These are phyloP conservation scores for Turnera subulata DNA, from an alignment of 345 rosid genomes.

Conservation along the genomic window DNA sequence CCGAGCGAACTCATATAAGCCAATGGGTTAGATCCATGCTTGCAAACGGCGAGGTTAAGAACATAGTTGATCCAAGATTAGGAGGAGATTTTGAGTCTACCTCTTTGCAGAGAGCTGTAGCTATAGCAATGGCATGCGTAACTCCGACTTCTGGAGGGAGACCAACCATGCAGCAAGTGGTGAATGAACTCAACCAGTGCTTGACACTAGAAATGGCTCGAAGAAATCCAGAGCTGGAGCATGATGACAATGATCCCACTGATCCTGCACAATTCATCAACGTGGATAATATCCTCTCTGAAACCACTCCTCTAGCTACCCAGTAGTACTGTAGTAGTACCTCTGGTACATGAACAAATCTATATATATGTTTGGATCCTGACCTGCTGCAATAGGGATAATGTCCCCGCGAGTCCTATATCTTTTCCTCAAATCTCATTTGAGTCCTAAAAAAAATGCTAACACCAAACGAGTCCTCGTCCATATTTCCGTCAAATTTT, in stretches of 20 bases:
- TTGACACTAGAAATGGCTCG: conserved; percentile 1
- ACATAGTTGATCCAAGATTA: conserved; percentile 21
- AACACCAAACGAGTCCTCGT: no score
- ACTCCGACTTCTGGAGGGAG: conserved; percentile 11
- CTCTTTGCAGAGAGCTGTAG: conserved; percentile 19
- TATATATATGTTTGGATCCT: no score
- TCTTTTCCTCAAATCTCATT: no score
- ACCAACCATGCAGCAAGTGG: conserved; percentile 27
- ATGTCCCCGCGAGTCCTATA: no score
- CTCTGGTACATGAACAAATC: no score
- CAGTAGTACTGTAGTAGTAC: no score
- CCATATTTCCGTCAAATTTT: no score
- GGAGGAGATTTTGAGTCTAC: conserved; percentile 1
- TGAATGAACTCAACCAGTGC: neutral
- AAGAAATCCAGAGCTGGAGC: neutral
- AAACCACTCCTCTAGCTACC: no score
- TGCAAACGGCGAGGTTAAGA: conserved; percentile 21
- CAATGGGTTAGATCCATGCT: conserved; percentile 14
- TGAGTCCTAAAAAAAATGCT: no score
- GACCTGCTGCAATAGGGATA: no score
- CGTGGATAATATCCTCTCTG: no score
- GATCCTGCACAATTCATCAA: neutral
- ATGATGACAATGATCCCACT: no score
- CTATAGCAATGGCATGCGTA: conserved; percentile 12
- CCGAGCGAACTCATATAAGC: conserved; percentile 10